Conservation (phyloP, 1,284 basidiomycete genomes). For the Salmacisia buchloeana region DNA sequence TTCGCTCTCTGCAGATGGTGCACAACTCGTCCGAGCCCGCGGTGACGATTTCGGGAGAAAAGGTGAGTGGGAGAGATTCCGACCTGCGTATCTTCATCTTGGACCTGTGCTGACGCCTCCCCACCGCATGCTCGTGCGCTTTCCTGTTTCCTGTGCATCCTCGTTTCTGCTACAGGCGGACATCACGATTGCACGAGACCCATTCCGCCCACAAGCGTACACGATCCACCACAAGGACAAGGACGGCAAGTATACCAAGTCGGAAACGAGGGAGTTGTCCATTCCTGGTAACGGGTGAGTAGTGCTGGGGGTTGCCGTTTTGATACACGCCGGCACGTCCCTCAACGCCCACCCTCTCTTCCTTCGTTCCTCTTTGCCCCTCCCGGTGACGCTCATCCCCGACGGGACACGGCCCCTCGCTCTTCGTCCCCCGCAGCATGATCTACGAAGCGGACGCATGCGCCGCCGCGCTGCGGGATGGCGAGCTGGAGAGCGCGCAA, state of each 20-base stretch:
- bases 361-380: too few relatives aligned
- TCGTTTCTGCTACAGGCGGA: slow-evolving; percentile 17
- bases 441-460: slow-evolving; percentile 66
- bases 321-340: too few relatives aligned
- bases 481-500: slow-evolving; percentile 66
- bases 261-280: slow-evolving; percentile 56
- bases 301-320: not conserved
- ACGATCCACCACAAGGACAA: slow-evolving; percentile 30
- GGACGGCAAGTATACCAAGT: slow-evolving; percentile 22
- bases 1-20: not conserved
- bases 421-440: slow-evolving; percentile 38
- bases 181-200: slow-evolving; percentile 62
- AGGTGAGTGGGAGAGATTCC: slow-evolving; percentile 59
- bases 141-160: too few relatives aligned
- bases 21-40: not conserved
- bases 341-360: too few relatives aligned
- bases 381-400: too few relatives aligned
- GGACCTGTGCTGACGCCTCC: not conserved
- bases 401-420: slow-evolving; percentile 52
- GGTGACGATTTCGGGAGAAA: not conserved
- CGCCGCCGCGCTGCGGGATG: slow-evolving; percentile 69
- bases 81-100: slow-evolving; percentile 56
- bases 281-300: slow-evolving; percentile 55
- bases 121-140: too few relatives aligned
- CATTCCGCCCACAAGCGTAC: slow-evolving; percentile 55